phyloP scores from a whole-genome alignment of 78 protist species.

The Andalucia godoyi region DNA sequence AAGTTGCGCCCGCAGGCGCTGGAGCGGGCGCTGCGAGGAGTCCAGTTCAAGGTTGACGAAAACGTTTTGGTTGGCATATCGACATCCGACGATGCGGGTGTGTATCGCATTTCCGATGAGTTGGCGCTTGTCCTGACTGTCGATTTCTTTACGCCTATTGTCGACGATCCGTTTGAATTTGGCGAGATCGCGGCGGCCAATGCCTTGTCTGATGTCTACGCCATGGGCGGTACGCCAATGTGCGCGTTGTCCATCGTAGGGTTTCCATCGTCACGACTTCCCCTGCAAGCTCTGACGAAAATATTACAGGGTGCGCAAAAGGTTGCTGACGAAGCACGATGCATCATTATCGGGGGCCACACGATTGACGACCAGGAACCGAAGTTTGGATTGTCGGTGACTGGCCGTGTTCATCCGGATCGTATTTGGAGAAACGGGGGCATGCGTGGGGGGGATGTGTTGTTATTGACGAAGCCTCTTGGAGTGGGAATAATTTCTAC shows the following conservation, averaged over 20 bases:
- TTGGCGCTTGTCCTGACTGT: slow-evolving; percentile 1
- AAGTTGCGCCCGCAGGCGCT: slow-evolving; percentile 2
- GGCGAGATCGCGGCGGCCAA: slow-evolving; percentile 35
- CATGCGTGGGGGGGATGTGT: slow-evolving; percentile 5
- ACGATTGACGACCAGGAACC: slow-evolving; percentile 10
- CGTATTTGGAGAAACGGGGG: neutral
- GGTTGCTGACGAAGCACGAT: neutral
- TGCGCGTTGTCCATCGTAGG: neutral
- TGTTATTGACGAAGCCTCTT: slow-evolving; percentile 32
- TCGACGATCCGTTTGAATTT: slow-evolving; percentile 7
- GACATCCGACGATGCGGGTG: slow-evolving; percentile 9
- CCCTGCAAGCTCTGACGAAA: neutral
- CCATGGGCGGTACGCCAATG: slow-evolving; percentile 19
- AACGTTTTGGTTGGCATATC: slow-evolving; percentile 3
- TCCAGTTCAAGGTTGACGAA: neutral
- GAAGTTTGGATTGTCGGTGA: slow-evolving; percentile 26
- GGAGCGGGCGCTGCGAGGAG: neutral
- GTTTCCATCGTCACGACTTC: neutral
- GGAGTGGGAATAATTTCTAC: slow-evolving; percentile 20
- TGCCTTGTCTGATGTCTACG: slow-evolving; percentile 21
- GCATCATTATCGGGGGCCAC: slow-evolving; percentile 27
- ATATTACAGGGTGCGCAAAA: slow-evolving; percentile 16
- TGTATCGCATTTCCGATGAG: neutral
- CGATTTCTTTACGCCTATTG: slow-evolving; percentile 2
- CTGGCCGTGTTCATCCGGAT: slow-evolving; percentile 3